Evolutionary conservation across 1,139 yeast species (phyloP).

Genomic region (Yamadazyma triangularis): DNA sequence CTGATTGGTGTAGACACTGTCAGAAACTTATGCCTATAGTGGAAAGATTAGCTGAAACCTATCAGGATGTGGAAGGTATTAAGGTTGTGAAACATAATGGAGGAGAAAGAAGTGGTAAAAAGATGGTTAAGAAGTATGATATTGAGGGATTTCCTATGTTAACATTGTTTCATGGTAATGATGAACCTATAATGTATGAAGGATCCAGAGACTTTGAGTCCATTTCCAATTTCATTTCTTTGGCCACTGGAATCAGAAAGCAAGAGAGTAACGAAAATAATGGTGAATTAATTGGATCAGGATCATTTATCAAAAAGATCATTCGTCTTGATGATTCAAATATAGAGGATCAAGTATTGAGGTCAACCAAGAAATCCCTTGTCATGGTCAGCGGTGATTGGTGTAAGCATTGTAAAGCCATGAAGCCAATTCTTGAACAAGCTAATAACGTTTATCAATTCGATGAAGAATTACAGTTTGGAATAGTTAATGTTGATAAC

Average conservation of each 20-base stretch:
- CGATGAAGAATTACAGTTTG: constrained; percentile 47
- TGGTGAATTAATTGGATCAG: constrained; percentile 13
- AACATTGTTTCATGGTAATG: constrained; percentile 49
- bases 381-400: constrained; percentile 75
- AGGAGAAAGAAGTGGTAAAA: constrained; percentile 59
- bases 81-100: constrained; percentile 56
- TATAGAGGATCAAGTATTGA: constrained; percentile 50
- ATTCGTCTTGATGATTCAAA: constrained; percentile 34
- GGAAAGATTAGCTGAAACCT: constrained; percentile 53
- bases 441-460: constrained; percentile 48
- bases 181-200: constrained; percentile 43
- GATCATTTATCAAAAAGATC: constrained; percentile 1
- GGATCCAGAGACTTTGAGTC: constrained; percentile 46
- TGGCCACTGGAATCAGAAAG: constrained; percentile 20
- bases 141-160: constrained; percentile 66
- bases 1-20: constrained; percentile 83
- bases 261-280: not conserved
- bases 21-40: constrained; percentile 60
- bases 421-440: constrained; percentile 59
- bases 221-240: constrained; percentile 45
- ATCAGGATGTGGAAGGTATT: constrained; percentile 42
- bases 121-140: constrained; percentile 52
- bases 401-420: constrained; percentile 73
- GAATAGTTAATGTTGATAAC: constrained; percentile 65
- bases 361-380: constrained; percentile 56